These are phyloP conservation scores for Calonectria pteridis DNA, from an alignment of 2,329 filamentous ascomycete species.

Conservation along the genomic window DNA sequence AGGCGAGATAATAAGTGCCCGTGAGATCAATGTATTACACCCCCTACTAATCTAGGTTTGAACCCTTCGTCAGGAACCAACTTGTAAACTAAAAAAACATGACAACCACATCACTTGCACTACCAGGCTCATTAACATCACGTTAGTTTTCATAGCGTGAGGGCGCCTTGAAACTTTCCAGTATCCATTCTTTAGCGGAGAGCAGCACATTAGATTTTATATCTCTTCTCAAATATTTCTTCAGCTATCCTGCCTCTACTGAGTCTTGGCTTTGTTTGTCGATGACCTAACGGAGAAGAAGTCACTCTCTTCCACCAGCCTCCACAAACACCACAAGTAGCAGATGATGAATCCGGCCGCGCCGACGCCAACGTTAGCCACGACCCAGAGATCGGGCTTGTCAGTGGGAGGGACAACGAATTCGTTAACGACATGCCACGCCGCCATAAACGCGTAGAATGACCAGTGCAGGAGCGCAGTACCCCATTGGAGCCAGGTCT, in stretches of 20 bases:
- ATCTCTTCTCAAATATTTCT: constrained; percentile 16
- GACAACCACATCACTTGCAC: background rate
- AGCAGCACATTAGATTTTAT: background rate
- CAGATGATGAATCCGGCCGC: constrained; percentile 87
- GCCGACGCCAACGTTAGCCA: constrained; percentile 88
- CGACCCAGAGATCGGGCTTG: constrained; percentile 96
- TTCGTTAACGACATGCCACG: constrained; percentile 84
- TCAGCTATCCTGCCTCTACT: constrained; percentile 24
- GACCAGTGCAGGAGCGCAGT: constrained; percentile 78
- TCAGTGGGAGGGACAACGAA: constrained; percentile 74
- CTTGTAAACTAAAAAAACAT: background rate
- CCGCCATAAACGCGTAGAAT: constrained; percentile 83
- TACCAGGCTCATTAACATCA: background rate
- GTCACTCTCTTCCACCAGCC: constrained; percentile 71
- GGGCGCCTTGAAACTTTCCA: background rate
- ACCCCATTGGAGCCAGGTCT: constrained; percentile 56
- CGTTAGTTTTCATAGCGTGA: background rate
- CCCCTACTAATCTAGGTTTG: background rate
- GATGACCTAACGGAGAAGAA: constrained; percentile 54
- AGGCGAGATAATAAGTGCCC: background rate
- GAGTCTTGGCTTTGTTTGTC: constrained; percentile 50
- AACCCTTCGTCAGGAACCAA: background rate
- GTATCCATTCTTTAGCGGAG: background rate
- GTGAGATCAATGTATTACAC: background rate
- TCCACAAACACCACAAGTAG: constrained; percentile 92